These are phyloP conservation scores for Hygrophoropsis aurantiaca DNA, from an alignment of 768 basidiomycete genomes.

Conservation along the genomic window DNA sequence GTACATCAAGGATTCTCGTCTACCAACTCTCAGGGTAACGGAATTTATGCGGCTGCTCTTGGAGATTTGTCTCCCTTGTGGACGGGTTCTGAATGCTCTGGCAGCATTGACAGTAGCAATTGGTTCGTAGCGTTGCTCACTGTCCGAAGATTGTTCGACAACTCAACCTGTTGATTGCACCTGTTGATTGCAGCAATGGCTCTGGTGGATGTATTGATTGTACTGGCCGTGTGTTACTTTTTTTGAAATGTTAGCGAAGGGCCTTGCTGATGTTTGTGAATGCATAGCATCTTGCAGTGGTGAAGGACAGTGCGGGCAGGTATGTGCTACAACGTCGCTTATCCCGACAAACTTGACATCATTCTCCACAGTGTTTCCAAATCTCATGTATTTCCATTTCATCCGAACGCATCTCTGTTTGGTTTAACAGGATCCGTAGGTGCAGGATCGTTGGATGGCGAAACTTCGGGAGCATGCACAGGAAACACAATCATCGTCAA, in stretches of 20 bases:
- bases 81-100: slow-evolving; percentile 26
- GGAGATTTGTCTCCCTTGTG: slow-evolving; percentile 31
- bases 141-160: neutral
- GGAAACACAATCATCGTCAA: slow-evolving; percentile 33
- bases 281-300: slow-evolving; percentile 18
- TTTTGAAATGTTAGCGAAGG: neutral
- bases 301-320: slow-evolving; percentile 17
- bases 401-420: neutral
- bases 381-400: slow-evolving; percentile 18
- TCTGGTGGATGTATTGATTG: slow-evolving; percentile 25
- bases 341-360: neutral
- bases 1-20: slow-evolving; percentile 19
- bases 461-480: slow-evolving; percentile 24
- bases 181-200: slow-evolving; percentile 17
- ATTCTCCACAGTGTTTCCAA: slow-evolving; percentile 28
- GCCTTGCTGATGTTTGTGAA: neutral
- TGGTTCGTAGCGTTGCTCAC: slow-evolving; percentile 3
- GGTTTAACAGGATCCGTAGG: slow-evolving; percentile 6
- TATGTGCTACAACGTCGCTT: neutral
- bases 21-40: slow-evolving; percentile 28
- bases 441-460: slow-evolving; percentile 26
- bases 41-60: slow-evolving; percentile 32
- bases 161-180: neutral
- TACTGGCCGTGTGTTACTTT: slow-evolving; percentile 21
- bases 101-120: slow-evolving; percentile 24